Evolutionary conservation across 768 basidiomycete species (phyloP), one percentile per base, ranked within the genome.

Genomic region (Termitomyces sp.): DNA sequence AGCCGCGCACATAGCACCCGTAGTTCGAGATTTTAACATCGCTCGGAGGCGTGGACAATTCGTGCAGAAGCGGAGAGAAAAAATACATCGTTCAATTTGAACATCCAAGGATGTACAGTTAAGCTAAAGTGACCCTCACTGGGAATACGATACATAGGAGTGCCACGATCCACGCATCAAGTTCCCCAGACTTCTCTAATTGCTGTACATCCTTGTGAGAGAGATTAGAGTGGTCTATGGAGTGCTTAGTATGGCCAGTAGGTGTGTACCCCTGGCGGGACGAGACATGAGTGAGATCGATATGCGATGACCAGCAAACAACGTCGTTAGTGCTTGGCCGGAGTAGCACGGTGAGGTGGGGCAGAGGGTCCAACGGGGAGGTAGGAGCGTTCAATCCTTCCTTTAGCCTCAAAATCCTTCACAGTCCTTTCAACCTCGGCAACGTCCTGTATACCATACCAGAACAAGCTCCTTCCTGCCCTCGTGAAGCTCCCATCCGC

Each of bases 161-260:
- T 2, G 97, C 97, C 91, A 98, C 94, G 50, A 98, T 84, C 96
- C 97, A 99, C 9, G 94, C 96, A 66, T 99, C 96, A n/a, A 99
- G 92, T 64, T 89, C 89, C 9, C 89, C 87, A 46, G 84, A 76
- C 71, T 86, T 85, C 72, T 98, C 97, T 87, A 99, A 90, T 66
- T 73, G 76, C 68, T 91, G 86, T 10, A 98, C 89, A 61, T 97
- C 91, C 53, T 77, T 73, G 10, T 78, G 68, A 0, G 86, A 87
- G 15, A 99, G 78, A 71, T 96, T 92, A 54, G 84, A 82, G 74
- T 97, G 97, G 13, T 68, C 79, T 43, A 98, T 69, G 1, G 77
- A 52, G 0, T 80, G 70, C 70, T 96, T 96, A 59, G 82, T 83
- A 72, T 99, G 98, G 36, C 84, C 86, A 20, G 86, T 78, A 44